Evolutionary conservation across 1,284 basidiomycete genomes (phyloP), one percentile per base, ranked within the genome.

Genomic region (Cutaneotrichosporon cavernicola): DNA sequence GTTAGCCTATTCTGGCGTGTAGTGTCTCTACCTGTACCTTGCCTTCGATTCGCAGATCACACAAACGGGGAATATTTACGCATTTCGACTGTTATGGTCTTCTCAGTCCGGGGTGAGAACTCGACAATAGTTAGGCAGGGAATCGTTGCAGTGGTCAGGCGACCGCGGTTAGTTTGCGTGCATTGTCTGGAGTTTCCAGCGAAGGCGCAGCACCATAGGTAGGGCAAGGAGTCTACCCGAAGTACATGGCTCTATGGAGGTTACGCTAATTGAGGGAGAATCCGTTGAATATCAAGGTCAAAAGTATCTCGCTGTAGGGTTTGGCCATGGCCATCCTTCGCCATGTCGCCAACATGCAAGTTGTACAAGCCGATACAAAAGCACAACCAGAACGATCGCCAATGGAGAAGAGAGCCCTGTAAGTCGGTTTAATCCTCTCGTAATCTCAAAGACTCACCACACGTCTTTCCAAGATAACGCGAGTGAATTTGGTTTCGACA

Each of bases 131-230:
- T 26, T 26, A 26, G 3, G 26, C 26, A 26, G 26, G 26, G 26
- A 26, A 26, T 26, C 26, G 26, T 26, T 3, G 3, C 26, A 26
- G 26, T 1, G 2, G 26, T 26, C 26, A 26, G 1, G 26, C 26
- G 26, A 26, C 26, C 26, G 34, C 2, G 34, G 34, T 36, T 13
- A 9, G 34, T 36, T 36, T 36, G 5, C 34, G 26, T 4, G 9
- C 2, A 36, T 73, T 73, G 18, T 16, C 14, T 43, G 14, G 40
- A 5, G 14, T 13, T 43, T 18, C 14, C 16, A 5, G 14, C 5
- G 14, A 43, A 18, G 14, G 14, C 14, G 40, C 40, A 43, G 2
- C 26, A 26, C 3, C 26, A 26, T 26, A 36, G 34, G 40, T 16
- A 36, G 40, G 14, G 14, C 40, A 13, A 16, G 40, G 14, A 16